Percentiles rank a stretch among this genome's conserved stretches.
Evolutionary conservation across 345 rosid genomes (phyloP).

Genomic region (Dipteronia sinensis): DNA sequence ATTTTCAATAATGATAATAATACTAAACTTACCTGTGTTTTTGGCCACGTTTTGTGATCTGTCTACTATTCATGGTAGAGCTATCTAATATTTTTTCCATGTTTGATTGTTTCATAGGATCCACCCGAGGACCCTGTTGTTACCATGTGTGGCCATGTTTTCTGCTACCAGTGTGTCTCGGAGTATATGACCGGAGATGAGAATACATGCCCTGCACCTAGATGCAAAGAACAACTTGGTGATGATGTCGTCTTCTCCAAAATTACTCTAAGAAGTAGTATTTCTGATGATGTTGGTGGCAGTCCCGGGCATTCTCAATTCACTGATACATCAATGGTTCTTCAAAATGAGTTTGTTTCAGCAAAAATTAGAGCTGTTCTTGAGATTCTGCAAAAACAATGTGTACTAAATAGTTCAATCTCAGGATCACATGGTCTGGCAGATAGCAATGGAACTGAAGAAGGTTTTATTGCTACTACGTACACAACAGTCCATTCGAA

Average conservation of each 20-base stretch:
- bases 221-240: constrained; percentile 72
- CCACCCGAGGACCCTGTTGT: constrained; percentile 89
- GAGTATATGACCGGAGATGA: constrained; percentile 80
- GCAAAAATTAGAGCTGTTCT: constrained; percentile 77
- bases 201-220: constrained; percentile 68
- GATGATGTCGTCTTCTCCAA: constrained; percentile 77
- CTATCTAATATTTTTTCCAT: constrained; percentile 16
- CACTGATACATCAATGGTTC: constrained; percentile 41
- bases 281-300: constrained; percentile 42
- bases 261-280: constrained; percentile 60
- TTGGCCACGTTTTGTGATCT: background rate
- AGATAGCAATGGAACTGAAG: constrained; percentile 35
- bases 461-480: constrained; percentile 38
- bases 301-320: constrained; percentile 39
- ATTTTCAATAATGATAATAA: background rate
- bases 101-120: constrained; percentile 62
- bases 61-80: background rate
- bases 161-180: constrained; percentile 87
- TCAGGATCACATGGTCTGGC: constrained; percentile 32
- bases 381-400: constrained; percentile 59
- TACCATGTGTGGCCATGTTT: constrained; percentile 86
- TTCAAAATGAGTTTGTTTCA: constrained; percentile 61
- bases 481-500: constrained; percentile 39
- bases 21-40: background rate
- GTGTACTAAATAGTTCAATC: constrained; percentile 36